Evolutionary conservation across 2,329 filamentous ascomycete species (phyloP).

Genomic region (Cladosporium velox): DNA sequence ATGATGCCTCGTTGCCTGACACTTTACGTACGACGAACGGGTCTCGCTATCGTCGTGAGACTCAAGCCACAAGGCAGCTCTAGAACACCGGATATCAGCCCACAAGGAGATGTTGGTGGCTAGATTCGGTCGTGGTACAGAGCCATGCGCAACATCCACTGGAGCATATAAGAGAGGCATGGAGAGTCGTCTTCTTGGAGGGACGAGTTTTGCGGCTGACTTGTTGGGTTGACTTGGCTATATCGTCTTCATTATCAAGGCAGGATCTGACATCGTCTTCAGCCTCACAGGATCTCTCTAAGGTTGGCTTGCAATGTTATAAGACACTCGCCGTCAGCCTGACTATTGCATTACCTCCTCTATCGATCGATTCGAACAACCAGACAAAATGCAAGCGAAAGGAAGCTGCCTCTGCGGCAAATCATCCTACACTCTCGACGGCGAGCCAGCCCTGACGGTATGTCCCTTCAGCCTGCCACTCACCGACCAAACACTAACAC

Average conservation of each 20-base stretch:
- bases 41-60: background rate
- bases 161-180: background rate
- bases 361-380: background rate
- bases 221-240: background rate
- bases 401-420: constrained; percentile 22
- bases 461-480: background rate
- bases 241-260: background rate
- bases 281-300: background rate
- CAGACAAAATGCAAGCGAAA: constrained; percentile 28
- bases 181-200: background rate
- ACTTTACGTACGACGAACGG: background rate
- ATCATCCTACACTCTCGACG: constrained; percentile 21
- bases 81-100: background rate
- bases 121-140: background rate
- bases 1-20: background rate
- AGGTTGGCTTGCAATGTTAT: background rate
- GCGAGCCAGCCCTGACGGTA: constrained; percentile 9
- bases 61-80: background rate
- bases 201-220: background rate
- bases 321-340: background rate
- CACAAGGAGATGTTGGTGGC: background rate
- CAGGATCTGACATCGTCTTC: background rate
- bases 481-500: background rate
- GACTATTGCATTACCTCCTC: background rate
- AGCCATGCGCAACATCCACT: background rate